Evolutionary conservation across 441 rosid species (phyloP).

Genomic region (Heliophila coronopifolia): DNA sequence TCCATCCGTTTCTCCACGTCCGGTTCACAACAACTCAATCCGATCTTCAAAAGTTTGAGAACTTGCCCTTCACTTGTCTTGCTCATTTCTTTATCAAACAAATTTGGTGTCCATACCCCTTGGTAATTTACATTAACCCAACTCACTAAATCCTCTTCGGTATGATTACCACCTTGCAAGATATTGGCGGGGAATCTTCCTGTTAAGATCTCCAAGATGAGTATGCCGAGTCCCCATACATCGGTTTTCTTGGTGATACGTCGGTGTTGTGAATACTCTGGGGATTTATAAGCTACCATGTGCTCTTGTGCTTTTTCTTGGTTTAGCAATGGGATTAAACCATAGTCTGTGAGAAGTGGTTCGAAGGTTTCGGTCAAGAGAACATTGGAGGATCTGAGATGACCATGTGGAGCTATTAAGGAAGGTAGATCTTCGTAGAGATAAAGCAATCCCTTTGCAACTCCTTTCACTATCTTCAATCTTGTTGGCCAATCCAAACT

Average conservation of each 20-base stretch:
- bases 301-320: constrained; percentile 47
- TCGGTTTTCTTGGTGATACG: constrained; percentile 53
- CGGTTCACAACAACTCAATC: constrained; percentile 43
- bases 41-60: constrained; percentile 41
- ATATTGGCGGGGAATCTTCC: constrained; percentile 43
- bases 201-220: constrained; percentile 51
- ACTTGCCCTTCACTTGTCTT: constrained; percentile 33
- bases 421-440: constrained; percentile 41
- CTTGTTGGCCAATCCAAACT: constrained; percentile 49
- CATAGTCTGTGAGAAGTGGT: constrained; percentile 44
- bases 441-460: constrained; percentile 41
- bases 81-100: constrained; percentile 48
- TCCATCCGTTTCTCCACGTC: constrained; percentile 46
- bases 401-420: constrained; percentile 52
- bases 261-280: constrained; percentile 35
- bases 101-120: constrained; percentile 30
- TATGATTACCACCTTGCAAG: constrained; percentile 25
- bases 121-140: constrained; percentile 41
- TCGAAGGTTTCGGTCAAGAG: constrained; percentile 34
- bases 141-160: constrained; percentile 28
- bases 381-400: constrained; percentile 57
- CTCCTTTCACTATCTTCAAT: constrained; percentile 46
- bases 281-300: constrained; percentile 58
- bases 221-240: constrained; percentile 50
- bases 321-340: constrained; percentile 43